These are phyloP conservation scores for Epicoccum sorghinum DNA, from an alignment of 2,329 filamentous ascomycete species.

Conservation along the genomic window DNA sequence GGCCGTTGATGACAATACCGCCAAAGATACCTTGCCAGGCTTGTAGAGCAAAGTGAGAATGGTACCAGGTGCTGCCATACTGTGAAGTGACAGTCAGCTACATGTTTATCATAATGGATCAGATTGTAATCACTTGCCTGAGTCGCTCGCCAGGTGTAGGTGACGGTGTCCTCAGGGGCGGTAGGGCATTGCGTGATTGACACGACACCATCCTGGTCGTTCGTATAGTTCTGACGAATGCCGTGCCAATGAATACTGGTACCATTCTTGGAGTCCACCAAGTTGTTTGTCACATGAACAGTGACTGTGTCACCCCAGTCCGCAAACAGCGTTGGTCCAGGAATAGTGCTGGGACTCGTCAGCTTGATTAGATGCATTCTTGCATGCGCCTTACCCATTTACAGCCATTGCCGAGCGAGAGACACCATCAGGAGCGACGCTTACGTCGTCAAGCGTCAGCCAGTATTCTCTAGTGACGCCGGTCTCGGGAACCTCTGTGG, in stretches of 20 bases:
- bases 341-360: slow-evolving; percentile 40
- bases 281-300: slow-evolving; percentile 45
- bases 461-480: slow-evolving; percentile 60
- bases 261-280: slow-evolving; percentile 35
- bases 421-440: slow-evolving; percentile 62
- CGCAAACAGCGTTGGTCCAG: slow-evolving; percentile 52
- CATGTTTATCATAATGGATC: background rate
- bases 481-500: slow-evolving; percentile 54
- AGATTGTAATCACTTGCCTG: slow-evolving; percentile 21
- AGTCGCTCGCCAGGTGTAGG: slow-evolving; percentile 45
- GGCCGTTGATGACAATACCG: slow-evolving; percentile 51
- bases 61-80: slow-evolving; percentile 52
- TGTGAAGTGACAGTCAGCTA: slow-evolving; percentile 21
- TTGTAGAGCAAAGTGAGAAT: slow-evolving; percentile 51
- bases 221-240: slow-evolving; percentile 40
- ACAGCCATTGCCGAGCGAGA: slow-evolving; percentile 43
- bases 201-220: slow-evolving; percentile 37
- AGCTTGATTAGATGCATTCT: background rate
- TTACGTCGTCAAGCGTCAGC: slow-evolving; percentile 51
- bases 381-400: slow-evolving; percentile 37
- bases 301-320: slow-evolving; percentile 49
- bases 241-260: slow-evolving; percentile 44
- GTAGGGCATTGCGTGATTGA: slow-evolving; percentile 44
- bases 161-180: slow-evolving; percentile 29
- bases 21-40: slow-evolving; percentile 50